phyloP scores from a whole-genome alignment of 257 asterid species.

The Solanum commersonii region DNA sequence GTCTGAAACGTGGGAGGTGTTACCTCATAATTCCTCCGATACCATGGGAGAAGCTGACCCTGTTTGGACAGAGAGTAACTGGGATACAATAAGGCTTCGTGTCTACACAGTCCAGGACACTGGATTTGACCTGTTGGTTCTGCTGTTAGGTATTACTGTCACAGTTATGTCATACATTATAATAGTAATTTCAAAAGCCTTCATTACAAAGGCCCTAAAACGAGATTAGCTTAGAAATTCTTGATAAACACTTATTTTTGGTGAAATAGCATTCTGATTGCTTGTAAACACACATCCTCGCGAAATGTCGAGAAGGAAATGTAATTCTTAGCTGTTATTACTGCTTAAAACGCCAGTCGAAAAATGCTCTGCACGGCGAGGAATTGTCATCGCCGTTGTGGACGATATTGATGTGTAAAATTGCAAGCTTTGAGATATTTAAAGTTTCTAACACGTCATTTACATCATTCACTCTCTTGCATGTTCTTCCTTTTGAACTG shows the following conservation, averaged over 20 bases:
- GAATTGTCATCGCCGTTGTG: background rate
- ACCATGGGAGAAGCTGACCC: slow-evolving; percentile 48
- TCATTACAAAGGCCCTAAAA: slow-evolving; percentile 77
- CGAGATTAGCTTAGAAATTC: slow-evolving; percentile 39
- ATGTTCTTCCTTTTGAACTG: background rate
- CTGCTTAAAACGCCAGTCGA: background rate
- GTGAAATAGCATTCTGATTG: background rate
- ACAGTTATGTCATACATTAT: slow-evolving; percentile 53
- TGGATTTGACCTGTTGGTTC: slow-evolving; percentile 45
- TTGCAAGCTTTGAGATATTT: background rate
- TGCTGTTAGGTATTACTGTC: slow-evolving; percentile 51
- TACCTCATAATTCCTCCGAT: slow-evolving; percentile 55
- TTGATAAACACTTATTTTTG: background rate
- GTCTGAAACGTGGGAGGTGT: slow-evolving; percentile 51
- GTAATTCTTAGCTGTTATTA: background rate
- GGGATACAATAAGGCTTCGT: slow-evolving; percentile 56
- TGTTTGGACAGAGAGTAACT: slow-evolving; percentile 96
- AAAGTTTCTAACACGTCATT: background rate
- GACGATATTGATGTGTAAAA: background rate
- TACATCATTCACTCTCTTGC: background rate
- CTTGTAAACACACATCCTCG: background rate
- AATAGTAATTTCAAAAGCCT: slow-evolving; percentile 40
- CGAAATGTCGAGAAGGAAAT: background rate
- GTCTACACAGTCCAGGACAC: slow-evolving; percentile 51
- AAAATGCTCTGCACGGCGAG: background rate